Conservation (phyloP, 805 yeast genomes). For the Wickerhamomyces strasburgensis region DNA sequence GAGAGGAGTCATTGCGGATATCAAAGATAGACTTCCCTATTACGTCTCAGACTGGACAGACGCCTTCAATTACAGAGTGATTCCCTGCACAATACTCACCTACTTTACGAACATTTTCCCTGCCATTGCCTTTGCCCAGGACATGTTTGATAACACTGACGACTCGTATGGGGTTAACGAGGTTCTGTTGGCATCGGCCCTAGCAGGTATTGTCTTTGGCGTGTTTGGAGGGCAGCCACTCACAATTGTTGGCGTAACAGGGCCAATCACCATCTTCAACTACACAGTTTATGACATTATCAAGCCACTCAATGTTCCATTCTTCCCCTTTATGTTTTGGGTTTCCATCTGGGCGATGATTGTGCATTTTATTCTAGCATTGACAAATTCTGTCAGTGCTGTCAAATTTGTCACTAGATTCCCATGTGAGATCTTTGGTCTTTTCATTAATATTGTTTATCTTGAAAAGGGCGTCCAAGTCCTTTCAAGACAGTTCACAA, state of each 20-base stretch:
- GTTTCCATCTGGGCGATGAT: conserved; percentile 86
- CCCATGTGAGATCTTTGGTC: conserved; percentile 91
- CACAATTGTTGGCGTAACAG: conserved; percentile 95
- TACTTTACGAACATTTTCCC: conserved; percentile 90
- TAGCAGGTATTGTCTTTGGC: conserved; percentile 90
- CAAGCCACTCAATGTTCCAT: conserved; percentile 39
- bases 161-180: conserved; percentile 91
- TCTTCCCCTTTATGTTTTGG: conserved; percentile 94
- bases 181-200: conserved; percentile 72
- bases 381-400: conserved; percentile 60
- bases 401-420: conserved; percentile 70
- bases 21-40: conserved; percentile 45
- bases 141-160: conserved; percentile 89
- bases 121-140: conserved; percentile 94
- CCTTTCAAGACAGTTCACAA: conserved; percentile 60
- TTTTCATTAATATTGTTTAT: conserved; percentile 83
- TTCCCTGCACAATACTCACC: conserved; percentile 78
- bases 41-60: conserved; percentile 79
- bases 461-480: conserved; percentile 89
- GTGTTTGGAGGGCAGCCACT: conserved; percentile 84
- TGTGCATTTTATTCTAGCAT: conserved; percentile 69
- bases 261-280: conserved; percentile 89
- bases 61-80: conserved; percentile 77
- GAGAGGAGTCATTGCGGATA: conserved; percentile 32
- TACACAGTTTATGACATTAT: conserved; percentile 81